phyloP scores from a whole-genome alignment of 2,329 filamentous ascomycete genomes.

The Monosporascus sp. region DNA sequence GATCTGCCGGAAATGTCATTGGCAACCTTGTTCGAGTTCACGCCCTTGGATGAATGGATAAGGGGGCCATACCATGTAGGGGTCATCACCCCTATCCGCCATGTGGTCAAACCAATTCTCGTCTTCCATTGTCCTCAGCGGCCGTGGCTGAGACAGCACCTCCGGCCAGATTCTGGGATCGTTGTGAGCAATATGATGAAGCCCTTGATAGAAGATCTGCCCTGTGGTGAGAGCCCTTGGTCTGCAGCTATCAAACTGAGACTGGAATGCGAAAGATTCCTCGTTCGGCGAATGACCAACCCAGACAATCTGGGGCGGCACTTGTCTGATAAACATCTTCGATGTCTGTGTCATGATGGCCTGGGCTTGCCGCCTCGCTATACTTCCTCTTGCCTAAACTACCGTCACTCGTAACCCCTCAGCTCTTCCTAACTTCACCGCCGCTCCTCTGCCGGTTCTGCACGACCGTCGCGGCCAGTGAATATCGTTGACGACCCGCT shows the following conservation, averaged over 20 bases:
- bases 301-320: slow-evolving; percentile 14
- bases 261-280: slow-evolving; percentile 11
- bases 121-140: slow-evolving; percentile 17
- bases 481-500: slow-evolving; percentile 21
- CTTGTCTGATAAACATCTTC: slow-evolving; percentile 18
- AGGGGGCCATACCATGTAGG: slow-evolving; percentile 15
- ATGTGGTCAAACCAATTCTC: slow-evolving; percentile 14
- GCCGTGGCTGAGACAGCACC: slow-evolving; percentile 14
- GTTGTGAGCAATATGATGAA: neutral
- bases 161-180: slow-evolving; percentile 4
- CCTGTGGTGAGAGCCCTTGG: slow-evolving; percentile 4
- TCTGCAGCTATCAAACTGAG: slow-evolving; percentile 13
- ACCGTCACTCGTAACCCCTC: slow-evolving; percentile 5
- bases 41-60: neutral
- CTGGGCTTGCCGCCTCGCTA: slow-evolving; percentile 10
- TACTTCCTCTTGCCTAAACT: slow-evolving; percentile 4
- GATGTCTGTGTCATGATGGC: slow-evolving; percentile 9
- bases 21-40: neutral
- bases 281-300: slow-evolving; percentile 13
- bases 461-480: slow-evolving; percentile 14
- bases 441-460: slow-evolving; percentile 17
- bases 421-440: slow-evolving; percentile 19
- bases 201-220: slow-evolving; percentile 1
- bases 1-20: slow-evolving; percentile 15
- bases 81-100: slow-evolving; percentile 20